phyloP scores from a whole-genome alignment of 2,329 filamentous ascomycete genomes.

The Cladophialophora chaetospira region DNA sequence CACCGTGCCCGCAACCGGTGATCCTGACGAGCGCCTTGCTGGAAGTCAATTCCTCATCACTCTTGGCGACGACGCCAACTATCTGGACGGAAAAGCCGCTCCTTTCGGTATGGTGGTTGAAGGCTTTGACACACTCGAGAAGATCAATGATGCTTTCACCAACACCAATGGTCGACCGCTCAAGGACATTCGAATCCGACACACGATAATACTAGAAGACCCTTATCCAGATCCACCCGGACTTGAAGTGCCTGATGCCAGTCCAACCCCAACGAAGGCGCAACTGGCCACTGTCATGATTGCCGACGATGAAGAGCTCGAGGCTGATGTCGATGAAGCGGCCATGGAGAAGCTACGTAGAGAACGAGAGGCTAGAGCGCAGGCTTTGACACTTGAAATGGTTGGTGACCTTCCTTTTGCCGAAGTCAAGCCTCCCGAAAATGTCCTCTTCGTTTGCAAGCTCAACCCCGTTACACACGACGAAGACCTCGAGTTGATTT shows the following conservation, averaged over 20 bases:
- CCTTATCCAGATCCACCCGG: conserved; percentile 81
- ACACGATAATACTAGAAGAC: conserved; percentile 89
- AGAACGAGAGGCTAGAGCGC: conserved; percentile 87
- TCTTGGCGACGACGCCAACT: conserved; percentile 84
- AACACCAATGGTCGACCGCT: conserved; percentile 84
- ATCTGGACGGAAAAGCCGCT: conserved; percentile 87
- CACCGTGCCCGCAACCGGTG: conserved; percentile 73
- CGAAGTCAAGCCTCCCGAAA: conserved; percentile 95
- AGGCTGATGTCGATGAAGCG: conserved; percentile 78
- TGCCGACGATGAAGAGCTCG: conserved; percentile 80
- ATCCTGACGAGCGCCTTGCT: conserved; percentile 79
- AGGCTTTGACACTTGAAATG: conserved; percentile 94
- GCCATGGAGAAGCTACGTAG: conserved; percentile 75
- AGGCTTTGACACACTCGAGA: conserved; percentile 90
- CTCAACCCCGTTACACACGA: conserved; percentile 95
- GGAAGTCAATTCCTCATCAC: conserved; percentile 95
- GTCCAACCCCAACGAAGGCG: conserved; percentile 77
- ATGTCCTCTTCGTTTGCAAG: conserved; percentile 97
- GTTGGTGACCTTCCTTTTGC: conserved; percentile 97
- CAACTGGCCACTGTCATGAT: conserved; percentile 92
- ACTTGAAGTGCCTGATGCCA: conserved; percentile 73
- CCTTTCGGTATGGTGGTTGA: conserved; percentile 96
- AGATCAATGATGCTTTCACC: conserved; percentile 86
- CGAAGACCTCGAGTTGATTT: conserved; percentile 91
- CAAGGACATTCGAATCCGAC: conserved; percentile 91